phyloP scores from a whole-genome alignment of 2,329 filamentous ascomycete genomes.

The Aureobasidium pullulans region DNA sequence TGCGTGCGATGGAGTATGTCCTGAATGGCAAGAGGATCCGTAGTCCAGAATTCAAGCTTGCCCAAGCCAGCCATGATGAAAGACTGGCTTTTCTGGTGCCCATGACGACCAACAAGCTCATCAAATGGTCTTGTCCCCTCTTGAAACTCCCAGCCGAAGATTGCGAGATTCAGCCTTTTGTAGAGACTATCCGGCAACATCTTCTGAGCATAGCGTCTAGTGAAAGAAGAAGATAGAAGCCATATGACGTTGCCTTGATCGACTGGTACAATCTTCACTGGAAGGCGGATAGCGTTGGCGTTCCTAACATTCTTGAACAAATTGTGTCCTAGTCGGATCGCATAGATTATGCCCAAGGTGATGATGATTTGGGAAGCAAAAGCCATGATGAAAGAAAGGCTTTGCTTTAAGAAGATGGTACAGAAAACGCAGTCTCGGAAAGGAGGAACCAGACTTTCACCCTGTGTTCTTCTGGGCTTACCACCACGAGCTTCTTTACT shows the following conservation, averaged over 20 bases:
- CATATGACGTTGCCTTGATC: neutral
- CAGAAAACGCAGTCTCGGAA: too few relatives aligned
- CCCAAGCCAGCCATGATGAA: neutral
- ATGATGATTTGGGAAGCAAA: too few relatives aligned
- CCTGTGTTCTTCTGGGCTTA: too few relatives aligned
- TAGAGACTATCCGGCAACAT: neutral
- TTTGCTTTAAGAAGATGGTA: too few relatives aligned
- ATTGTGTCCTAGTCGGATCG: too few relatives aligned
- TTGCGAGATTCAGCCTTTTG: neutral
- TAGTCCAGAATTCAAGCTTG: neutral
- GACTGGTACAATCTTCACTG: neutral
- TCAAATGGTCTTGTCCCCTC: neutral
- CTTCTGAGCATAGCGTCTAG: neutral
- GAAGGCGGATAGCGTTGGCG: too few relatives aligned
- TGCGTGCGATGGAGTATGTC: neutral
- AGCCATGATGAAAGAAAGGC: too few relatives aligned
- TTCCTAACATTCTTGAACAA: too few relatives aligned
- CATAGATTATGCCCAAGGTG: too few relatives aligned
- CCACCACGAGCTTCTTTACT: too few relatives aligned
- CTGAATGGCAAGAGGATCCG: neutral
- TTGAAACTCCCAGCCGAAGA: neutral
- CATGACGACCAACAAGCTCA: neutral
- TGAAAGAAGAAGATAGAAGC: neutral
- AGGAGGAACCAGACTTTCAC: too few relatives aligned
- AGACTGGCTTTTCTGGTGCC: neutral